A percentile compares a stretch with the other conserved stretches of the same genome.
Conservation (phyloP, 2,329 filamentous ascomycete species). For the Nothomitra cinnamomea region DNA sequence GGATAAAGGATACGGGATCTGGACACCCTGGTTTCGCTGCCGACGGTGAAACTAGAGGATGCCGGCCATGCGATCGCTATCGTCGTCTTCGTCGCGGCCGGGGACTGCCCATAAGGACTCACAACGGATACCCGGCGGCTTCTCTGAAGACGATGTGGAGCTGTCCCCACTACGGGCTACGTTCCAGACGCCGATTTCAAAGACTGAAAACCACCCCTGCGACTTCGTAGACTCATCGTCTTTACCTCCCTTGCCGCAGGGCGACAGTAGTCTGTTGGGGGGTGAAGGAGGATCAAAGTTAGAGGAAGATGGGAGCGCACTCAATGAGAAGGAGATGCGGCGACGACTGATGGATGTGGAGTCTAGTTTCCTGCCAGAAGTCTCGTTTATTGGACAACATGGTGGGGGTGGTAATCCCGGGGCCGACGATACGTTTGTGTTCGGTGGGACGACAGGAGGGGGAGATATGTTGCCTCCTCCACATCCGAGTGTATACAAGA, state of each 20-base stretch:
- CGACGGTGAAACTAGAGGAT: background rate
- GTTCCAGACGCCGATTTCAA: background rate
- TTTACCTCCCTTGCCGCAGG: slow-evolving; percentile 2
- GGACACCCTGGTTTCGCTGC: background rate
- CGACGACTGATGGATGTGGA: slow-evolving; percentile 44
- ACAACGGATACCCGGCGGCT: background rate
- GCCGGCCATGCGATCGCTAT: background rate
- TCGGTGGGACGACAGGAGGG: slow-evolving; percentile 20
- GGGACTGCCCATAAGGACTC: background rate
- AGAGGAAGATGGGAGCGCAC: background rate
- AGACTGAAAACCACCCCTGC: background rate
- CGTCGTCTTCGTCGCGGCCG: background rate
- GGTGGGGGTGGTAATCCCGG: slow-evolving; percentile 40
- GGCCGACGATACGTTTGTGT: slow-evolving; percentile 27
- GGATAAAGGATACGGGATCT: background rate
- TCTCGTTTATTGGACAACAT: slow-evolving; percentile 36
- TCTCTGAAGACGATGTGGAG: background rate
- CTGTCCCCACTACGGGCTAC: background rate
- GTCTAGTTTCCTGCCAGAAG: slow-evolving; percentile 43
- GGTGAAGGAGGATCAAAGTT: background rate
- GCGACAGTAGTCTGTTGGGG: slow-evolving; percentile 3
- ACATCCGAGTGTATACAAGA: slow-evolving; percentile 8
- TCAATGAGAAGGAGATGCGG: slow-evolving; percentile 19
- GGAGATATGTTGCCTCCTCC: slow-evolving; percentile 8
- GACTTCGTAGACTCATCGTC: background rate